Evolutionary conservation across 1,284 basidiomycete genomes (phyloP).

Genomic region (Coriolopsis trogii): DNA sequence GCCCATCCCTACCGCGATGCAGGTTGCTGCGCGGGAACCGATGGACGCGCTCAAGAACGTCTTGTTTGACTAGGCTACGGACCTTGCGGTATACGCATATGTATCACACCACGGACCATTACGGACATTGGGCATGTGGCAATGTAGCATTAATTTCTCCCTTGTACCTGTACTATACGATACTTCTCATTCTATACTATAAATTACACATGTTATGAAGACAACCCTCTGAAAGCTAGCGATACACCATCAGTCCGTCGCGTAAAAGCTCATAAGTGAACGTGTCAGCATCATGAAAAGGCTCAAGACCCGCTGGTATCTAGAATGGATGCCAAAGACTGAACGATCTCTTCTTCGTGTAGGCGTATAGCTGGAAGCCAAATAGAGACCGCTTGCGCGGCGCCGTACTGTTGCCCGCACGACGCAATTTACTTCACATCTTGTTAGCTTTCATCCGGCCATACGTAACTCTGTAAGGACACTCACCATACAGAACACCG

Average conservation of each 20-base stretch:
- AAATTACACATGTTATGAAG: neutral
- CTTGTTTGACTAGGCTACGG: neutral
- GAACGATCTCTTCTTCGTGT: slow-evolving; percentile 4
- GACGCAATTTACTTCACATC: neutral
- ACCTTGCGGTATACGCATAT: neutral
- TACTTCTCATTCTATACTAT: neutral
- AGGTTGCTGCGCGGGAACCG: neutral
- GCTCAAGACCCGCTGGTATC: neutral
- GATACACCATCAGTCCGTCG: slow-evolving; percentile 6
- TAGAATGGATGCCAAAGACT: slow-evolving; percentile 20
- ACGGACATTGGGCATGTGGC: neutral
- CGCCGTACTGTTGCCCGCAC: neutral
- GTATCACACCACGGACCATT: neutral
- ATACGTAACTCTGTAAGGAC: too few species aligned
- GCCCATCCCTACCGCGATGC: neutral
- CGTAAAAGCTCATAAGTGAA: neutral
- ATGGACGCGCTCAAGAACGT: neutral
- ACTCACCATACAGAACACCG: slow-evolving; percentile 13
- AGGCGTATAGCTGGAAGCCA: neutral
- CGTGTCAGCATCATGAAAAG: neutral
- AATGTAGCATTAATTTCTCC: too few species aligned
- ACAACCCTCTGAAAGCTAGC: slow-evolving; percentile 9
- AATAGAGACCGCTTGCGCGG: neutral
- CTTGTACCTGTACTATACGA: neutral
- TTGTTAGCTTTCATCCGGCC: neutral